Conservation (phyloP, 306 rosid genomes). For the Cajanus cajan region DNA sequence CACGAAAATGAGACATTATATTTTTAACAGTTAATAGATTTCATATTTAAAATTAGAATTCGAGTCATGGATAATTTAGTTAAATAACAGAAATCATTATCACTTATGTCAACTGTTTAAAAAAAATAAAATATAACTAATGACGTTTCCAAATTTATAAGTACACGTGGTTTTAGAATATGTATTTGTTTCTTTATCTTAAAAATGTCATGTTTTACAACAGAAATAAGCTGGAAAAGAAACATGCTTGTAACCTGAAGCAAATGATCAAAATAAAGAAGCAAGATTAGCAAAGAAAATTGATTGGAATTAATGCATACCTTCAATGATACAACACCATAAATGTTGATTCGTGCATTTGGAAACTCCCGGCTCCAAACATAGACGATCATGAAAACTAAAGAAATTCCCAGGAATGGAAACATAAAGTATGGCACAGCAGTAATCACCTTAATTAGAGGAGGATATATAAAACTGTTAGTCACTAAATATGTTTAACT, state of each 20-base stretch:
- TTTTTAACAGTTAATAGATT: too few species aligned
- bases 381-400: slow-evolving; percentile 71
- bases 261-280: neutral
- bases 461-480: neutral
- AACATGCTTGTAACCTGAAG: too few species aligned
- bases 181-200: neutral
- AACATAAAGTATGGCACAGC: slow-evolving; percentile 39
- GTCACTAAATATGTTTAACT: neutral
- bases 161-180: neutral
- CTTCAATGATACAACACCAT: slow-evolving; percentile 70
- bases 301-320: slow-evolving; percentile 33
- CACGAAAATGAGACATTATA: too few species aligned
- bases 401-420: slow-evolving; percentile 55
- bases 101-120: too few species aligned
- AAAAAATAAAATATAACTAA: neutral
- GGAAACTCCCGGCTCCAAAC: slow-evolving; percentile 84
- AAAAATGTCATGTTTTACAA: neutral
- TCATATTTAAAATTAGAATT: too few species aligned
- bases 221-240: neutral
- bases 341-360: slow-evolving; percentile 51
- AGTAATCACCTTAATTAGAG: slow-evolving; percentile 59
- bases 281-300: neutral
- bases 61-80: too few species aligned
- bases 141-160: neutral
- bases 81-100: too few species aligned